A percentile compares a stretch with the other conserved stretches of the same genome.
phyloP scores from a whole-genome alignment of 2,329 filamentous ascomycete species.

The Xylaria sp. region DNA sequence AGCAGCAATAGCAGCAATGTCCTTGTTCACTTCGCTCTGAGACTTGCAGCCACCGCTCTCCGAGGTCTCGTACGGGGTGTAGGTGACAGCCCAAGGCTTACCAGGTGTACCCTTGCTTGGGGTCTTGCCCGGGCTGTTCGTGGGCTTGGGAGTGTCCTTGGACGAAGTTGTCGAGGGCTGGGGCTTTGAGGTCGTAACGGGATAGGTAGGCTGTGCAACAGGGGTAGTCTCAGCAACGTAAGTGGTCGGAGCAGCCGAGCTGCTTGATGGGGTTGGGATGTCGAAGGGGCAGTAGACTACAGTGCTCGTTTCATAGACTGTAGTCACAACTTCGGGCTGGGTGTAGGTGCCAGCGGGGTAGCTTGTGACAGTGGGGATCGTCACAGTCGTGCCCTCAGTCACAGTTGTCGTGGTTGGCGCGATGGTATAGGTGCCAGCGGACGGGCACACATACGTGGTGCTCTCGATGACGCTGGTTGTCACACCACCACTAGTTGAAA shows the following conservation, averaged over 20 bases:
- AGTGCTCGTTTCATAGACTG: slow-evolving; percentile 73
- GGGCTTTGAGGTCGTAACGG: slow-evolving; percentile 2
- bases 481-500: slow-evolving; percentile 66
- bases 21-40: slow-evolving; percentile 63
- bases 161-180: slow-evolving; percentile 35
- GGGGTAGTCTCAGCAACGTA: slow-evolving; percentile 18
- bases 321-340: slow-evolving; percentile 72
- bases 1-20: slow-evolving; percentile 70
- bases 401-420: slow-evolving; percentile 72
- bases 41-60: slow-evolving; percentile 71
- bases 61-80: slow-evolving; percentile 74
- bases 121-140: slow-evolving; percentile 52
- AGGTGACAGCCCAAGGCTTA: slow-evolving; percentile 79
- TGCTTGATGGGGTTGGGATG: slow-evolving; percentile 43
- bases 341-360: slow-evolving; percentile 79
- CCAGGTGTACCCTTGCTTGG: slow-evolving; percentile 53
- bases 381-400: slow-evolving; percentile 62
- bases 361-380: slow-evolving; percentile 71
- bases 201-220: slow-evolving; percentile 20
- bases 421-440: slow-evolving; percentile 79
- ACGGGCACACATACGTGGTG: slow-evolving; percentile 79
- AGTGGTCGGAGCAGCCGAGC: slow-evolving; percentile 32
- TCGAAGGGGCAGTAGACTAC: slow-evolving; percentile 77
- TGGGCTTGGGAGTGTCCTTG: slow-evolving; percentile 38
- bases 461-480: slow-evolving; percentile 74